These are phyloP conservation scores for Tephrocybe sp. DNA, from an alignment of 768 basidiomycete species.

Conservation along the genomic window DNA sequence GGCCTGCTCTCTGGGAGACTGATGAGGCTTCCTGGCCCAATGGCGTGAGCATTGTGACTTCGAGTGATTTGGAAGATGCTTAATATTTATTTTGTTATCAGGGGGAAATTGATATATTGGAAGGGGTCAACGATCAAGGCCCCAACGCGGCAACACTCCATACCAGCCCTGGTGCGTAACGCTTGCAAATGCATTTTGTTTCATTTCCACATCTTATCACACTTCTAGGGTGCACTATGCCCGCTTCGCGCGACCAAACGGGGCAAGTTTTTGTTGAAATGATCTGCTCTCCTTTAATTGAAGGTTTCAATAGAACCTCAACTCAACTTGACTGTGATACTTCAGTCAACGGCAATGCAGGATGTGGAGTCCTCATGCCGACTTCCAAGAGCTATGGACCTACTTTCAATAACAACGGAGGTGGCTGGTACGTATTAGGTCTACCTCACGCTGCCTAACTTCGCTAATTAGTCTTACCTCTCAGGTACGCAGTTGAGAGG, in stretches of 20 bases:
- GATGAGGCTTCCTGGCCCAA: constrained; percentile 40
- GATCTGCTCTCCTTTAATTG: not conserved
- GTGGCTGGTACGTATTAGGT: constrained; percentile 49
- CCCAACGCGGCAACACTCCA: constrained; percentile 38
- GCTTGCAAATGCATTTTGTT: not conserved
- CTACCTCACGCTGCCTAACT: not conserved
- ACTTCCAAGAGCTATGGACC: constrained; percentile 52
- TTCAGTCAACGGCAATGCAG: constrained; percentile 39
- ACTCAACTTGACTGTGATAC: constrained; percentile 41
- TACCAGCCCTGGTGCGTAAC: constrained; percentile 27
- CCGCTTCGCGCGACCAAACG: constrained; percentile 35
- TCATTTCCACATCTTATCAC: not conserved
- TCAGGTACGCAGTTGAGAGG: constrained; percentile 65
- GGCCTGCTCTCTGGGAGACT: constrained; percentile 47
- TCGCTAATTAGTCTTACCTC: not conserved
- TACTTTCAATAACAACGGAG: constrained; percentile 54
- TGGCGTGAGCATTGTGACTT: constrained; percentile 14
- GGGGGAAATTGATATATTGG: constrained; percentile 42
- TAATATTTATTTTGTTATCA: not conserved
- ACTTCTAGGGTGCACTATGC: constrained; percentile 43
- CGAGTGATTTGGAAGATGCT: not conserved
- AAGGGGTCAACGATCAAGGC: constrained; percentile 39
- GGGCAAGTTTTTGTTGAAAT: constrained; percentile 34
- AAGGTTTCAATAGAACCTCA: constrained; percentile 20
- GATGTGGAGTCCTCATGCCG: constrained; percentile 42